Evolutionary conservation across 139 green algal genomes (phyloP).

Genomic region (Picochlorum costavermella): DNA sequence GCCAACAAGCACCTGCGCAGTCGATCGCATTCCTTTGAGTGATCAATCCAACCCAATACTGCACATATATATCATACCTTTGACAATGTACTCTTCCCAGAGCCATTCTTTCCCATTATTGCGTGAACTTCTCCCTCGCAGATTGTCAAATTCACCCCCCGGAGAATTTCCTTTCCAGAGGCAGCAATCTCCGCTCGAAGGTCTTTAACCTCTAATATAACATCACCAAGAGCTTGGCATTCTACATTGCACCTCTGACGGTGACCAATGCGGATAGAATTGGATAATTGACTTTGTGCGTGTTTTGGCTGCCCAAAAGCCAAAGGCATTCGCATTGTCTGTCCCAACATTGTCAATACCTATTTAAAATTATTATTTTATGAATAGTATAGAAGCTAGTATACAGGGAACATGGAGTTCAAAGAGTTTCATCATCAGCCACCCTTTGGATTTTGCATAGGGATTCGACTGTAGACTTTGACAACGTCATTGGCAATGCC

Average conservation of each 20-base stretch:
- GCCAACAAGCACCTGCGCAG: conserved; percentile 72
- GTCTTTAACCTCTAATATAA: conserved; percentile 67
- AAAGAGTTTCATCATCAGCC: no score
- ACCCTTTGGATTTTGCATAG: no score
- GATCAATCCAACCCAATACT: not conserved
- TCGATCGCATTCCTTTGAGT: not conserved
- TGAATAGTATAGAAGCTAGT: no score
- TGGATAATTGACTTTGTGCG: no score
- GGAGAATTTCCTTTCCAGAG: conserved; percentile 80
- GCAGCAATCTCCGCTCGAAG: conserved; percentile 65
- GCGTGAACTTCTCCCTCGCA: conserved; percentile 83
- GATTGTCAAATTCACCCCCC: conserved; percentile 87
- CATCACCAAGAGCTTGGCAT: conserved; percentile 7
- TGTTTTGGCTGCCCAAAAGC: no score
- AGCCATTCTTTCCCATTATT: conserved; percentile 99
- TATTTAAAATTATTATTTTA: no score
- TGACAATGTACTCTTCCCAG: conserved; percentile 88
- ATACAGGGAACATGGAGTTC: no score
- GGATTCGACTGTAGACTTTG: not conserved
- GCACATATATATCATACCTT: conserved; percentile 47
- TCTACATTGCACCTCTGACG: not conserved
- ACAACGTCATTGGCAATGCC: not conserved
- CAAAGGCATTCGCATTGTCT: no score
- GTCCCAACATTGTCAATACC: no score
- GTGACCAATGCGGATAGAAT: not conserved